These are phyloP conservation scores for Gaultheria prostrata DNA, from an alignment of 148 eudicot genomes.

Conservation along the genomic window DNA sequence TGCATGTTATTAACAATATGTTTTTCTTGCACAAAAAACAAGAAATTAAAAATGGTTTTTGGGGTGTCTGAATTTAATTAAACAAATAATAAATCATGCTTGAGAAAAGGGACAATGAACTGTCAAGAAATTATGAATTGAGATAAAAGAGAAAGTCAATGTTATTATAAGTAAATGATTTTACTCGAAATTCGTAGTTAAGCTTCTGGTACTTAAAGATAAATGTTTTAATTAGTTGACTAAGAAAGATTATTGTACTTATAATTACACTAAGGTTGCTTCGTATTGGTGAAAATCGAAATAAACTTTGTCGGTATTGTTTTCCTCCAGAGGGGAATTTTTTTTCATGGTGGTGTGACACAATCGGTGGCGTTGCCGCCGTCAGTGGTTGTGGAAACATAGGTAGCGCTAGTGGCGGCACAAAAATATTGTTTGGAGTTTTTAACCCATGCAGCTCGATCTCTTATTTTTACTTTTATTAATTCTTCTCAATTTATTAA, in stretches of 20 bases:
- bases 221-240: background rate
- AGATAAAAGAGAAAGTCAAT: background rate
- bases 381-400: conserved; percentile 19
- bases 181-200: background rate
- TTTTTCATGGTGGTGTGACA: conserved; percentile 19
- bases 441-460: background rate
- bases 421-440: background rate
- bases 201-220: background rate
- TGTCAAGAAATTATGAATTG: background rate
- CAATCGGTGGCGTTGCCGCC: conserved; percentile 30
- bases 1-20: background rate
- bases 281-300: conserved; percentile 4
- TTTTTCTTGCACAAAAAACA: background rate
- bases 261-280: background rate
- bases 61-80: background rate
- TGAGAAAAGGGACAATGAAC: background rate
- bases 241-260: background rate
- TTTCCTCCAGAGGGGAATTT: conserved; percentile 4
- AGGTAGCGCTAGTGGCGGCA: conserved; percentile 3
- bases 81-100: background rate
- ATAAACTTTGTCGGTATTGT: conserved; percentile 8
- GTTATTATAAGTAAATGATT: background rate
- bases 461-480: background rate
- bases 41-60: background rate
- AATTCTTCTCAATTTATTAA: background rate